Base-by-base conservation (phyloP, 2,329 filamentous ascomycete species). In the Stylonectria norvegica region DNA sequence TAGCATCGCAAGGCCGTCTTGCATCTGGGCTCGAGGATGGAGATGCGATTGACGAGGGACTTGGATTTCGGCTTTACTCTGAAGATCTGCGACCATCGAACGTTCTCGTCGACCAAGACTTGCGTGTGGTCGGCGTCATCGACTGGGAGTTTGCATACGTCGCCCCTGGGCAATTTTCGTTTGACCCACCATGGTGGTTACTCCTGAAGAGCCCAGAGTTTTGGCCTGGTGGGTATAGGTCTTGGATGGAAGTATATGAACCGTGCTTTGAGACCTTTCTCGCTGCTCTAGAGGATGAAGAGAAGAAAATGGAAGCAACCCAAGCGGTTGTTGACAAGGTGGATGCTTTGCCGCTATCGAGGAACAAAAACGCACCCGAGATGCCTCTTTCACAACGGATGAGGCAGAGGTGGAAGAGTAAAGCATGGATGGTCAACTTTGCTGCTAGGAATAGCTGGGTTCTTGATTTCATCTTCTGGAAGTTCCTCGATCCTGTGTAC, bases 91-190 rank as follows among this genome's bases (percentile, higher is more conserved):
- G 56, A 9, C 50, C 61, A 11, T 44, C 47, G 4, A 67, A 67
- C 23, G 43, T 64, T 16, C 48, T 67, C 3, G 6, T 65, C 4
- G 49, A 61, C 20, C 41, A 50, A 3, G 31, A 57, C 11, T 30
- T 59, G 2, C 37, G 50, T 0, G 45, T 68, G 1, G 52, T 57
- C 9, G 61, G 54, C 5, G 54, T 65, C 0, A 62, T 72, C 4
- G 66, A 70, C 44, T 71, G 65, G 65, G 68, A 71, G 49, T 66
- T 64, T 38, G 46, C 61, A 0, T 67, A 68, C 40, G 55, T 44
- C 2, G 65, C 53, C 0, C 63, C 65, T 0, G 39, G 55, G 12
- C 56, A 67, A 28, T 68, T 65, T 32, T 36, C 30, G 7, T 53
- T 58, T 33, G 59, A 63, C 34, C 60, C 63, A 3, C 66, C 66